A percentile compares a stretch with the other conserved stretches of the same genome.
phyloP scores from a whole-genome alignment of 179 eudicot species.

The Patellifolia procumbens region DNA sequence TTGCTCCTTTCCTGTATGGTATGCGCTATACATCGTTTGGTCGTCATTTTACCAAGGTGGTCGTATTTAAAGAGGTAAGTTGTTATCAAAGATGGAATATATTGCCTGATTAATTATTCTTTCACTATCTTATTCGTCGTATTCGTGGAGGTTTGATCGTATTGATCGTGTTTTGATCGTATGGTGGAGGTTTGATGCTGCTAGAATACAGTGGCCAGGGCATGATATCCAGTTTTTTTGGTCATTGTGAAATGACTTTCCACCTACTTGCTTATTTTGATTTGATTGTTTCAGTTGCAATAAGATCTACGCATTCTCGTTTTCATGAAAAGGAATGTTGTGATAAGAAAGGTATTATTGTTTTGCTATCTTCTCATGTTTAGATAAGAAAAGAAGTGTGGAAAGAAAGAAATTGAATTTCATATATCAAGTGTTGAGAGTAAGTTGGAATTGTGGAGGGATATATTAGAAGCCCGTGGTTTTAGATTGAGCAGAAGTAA shows the following conservation, averaged over 20 bases:
- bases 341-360: not conserved
- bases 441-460: no score
- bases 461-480: no score
- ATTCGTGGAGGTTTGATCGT: no score
- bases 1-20: slow-evolving; percentile 84
- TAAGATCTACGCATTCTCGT: no score
- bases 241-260: not conserved
- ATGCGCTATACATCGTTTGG: slow-evolving; percentile 91
- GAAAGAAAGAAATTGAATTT: no score
- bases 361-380: no score
- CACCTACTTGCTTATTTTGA: not conserved
- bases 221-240: not conserved
- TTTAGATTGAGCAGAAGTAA: no score
- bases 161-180: not conserved
- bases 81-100: not conserved
- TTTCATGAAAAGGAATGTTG: no score
- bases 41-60: slow-evolving; percentile 82
- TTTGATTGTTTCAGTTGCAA: not conserved
- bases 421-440: no score
- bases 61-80: slow-evolving; percentile 74
- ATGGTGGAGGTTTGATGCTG: not conserved
- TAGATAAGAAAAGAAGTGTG: no score
- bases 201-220: not conserved
- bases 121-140: no score
- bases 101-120: not conserved